A percentile compares a stretch with the other conserved stretches of the same genome.
Evolutionary conservation across 352 stramenopile genomes (phyloP).

Genomic region (Pythium insidiosum): DNA sequence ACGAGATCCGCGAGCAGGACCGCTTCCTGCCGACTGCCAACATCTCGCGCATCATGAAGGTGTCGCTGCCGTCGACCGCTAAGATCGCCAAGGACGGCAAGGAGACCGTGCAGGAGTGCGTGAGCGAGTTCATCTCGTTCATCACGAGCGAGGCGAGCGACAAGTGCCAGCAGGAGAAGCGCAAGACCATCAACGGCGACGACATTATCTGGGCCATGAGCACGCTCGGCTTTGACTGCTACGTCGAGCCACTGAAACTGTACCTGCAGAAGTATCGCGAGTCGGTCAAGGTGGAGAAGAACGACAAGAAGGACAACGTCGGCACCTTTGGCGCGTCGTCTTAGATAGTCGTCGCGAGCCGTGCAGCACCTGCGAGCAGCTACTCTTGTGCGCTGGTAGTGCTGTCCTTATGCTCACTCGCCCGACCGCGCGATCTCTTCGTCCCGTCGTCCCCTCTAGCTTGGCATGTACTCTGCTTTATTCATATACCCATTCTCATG

Average conservation of each 20-base stretch:
- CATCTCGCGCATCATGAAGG: slow-evolving; percentile 99
- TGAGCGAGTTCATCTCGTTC: slow-evolving; percentile 99
- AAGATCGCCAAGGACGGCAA: slow-evolving; percentile 99
- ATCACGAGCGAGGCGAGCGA: slow-evolving; percentile 98
- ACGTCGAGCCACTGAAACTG: slow-evolving; percentile 98
- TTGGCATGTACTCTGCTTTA: no score
- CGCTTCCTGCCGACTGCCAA: slow-evolving; percentile 98
- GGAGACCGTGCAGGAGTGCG: slow-evolving; percentile 99
- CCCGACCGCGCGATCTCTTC: no score
- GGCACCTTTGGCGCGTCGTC: slow-evolving; percentile 79
- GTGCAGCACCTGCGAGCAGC: no score
- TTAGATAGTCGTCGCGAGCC: no score
- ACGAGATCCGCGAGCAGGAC: slow-evolving; percentile 94
- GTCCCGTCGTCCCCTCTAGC: no score
- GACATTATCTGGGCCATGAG: slow-evolving; percentile 99
- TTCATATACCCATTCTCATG: no score
- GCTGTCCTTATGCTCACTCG: no score
- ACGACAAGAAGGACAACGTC: slow-evolving; percentile 89
- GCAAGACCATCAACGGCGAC: slow-evolving; percentile 99
- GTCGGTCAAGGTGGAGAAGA: slow-evolving; percentile 87
- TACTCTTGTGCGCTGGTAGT: no score
- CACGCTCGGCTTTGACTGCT: slow-evolving; percentile 99
- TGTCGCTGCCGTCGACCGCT: slow-evolving; percentile 94
- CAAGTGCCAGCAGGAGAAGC: slow-evolving; percentile 99
- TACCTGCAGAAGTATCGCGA: slow-evolving; percentile 99